Evolutionary conservation across 768 basidiomycete genomes (phyloP).

Genomic region (Kwoniella europaea): DNA sequence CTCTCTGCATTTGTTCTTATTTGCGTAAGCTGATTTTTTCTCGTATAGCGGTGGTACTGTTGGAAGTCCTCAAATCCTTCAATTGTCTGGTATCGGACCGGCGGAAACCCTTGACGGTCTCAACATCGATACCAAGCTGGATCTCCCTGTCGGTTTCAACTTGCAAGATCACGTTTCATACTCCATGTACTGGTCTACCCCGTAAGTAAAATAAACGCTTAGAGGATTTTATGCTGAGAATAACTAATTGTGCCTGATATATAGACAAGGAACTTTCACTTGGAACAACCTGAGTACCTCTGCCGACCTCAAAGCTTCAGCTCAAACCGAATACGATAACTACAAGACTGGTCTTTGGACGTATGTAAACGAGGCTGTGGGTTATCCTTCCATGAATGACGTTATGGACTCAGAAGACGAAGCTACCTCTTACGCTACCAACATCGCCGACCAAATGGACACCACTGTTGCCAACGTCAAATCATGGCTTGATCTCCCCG

Average conservation of each 20-base stretch:
- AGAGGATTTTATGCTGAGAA: neutral
- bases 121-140: constrained; percentile 65
- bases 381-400: constrained; percentile 45
- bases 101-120: constrained; percentile 64
- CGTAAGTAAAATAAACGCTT: constrained; percentile 23
- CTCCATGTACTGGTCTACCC: constrained; percentile 52
- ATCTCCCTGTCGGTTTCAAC: constrained; percentile 76
- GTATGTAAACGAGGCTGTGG: constrained; percentile 53
- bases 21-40: constrained; percentile 1
- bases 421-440: constrained; percentile 39
- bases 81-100: constrained; percentile 76
- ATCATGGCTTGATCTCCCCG: constrained; percentile 44
- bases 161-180: constrained; percentile 68
- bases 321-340: constrained; percentile 30
- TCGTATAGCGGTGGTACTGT: constrained; percentile 61
- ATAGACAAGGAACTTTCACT: constrained; percentile 41
- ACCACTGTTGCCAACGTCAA: constrained; percentile 39
- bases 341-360: constrained; percentile 50
- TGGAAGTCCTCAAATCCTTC: constrained; percentile 65
- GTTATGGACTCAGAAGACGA: constrained; percentile 28
- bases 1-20: too few relatives aligned
- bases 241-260: neutral
- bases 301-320: constrained; percentile 29
- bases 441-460: constrained; percentile 32
- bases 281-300: constrained; percentile 41